These are phyloP conservation scores for Fusarium algeriense DNA, from an alignment of 2,329 filamentous ascomycete genomes.

Conservation along the genomic window DNA sequence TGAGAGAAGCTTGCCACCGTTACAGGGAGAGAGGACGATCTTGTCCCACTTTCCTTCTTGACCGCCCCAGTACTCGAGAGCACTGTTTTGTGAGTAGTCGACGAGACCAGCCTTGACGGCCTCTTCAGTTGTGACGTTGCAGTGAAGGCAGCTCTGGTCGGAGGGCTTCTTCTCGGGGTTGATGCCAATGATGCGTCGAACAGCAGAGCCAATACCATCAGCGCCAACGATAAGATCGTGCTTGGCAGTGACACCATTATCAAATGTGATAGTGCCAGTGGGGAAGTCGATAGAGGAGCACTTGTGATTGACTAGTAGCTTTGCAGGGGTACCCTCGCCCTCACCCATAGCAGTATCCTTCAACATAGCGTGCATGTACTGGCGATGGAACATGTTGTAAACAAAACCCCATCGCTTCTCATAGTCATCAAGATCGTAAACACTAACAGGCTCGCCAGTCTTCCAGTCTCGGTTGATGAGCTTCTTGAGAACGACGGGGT, in stretches of 20 bases:
- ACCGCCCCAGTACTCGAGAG: constrained; percentile 79
- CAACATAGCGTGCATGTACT: constrained; percentile 77
- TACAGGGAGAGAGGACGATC: constrained; percentile 78
- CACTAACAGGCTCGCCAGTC: constrained; percentile 73
- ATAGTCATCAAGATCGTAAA: constrained; percentile 74
- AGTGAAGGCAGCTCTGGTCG: constrained; percentile 72
- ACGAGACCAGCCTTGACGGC: constrained; percentile 70
- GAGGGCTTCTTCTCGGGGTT: constrained; percentile 69
- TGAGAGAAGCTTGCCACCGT: constrained; percentile 72
- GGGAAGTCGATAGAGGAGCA: constrained; percentile 66
- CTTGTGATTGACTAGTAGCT: constrained; percentile 68
- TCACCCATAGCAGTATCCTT: constrained; percentile 68
- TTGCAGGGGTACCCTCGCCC: constrained; percentile 66
- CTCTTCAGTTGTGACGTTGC: constrained; percentile 73
- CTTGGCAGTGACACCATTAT: constrained; percentile 60
- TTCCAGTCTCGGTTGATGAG: constrained; percentile 79
- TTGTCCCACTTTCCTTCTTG: constrained; percentile 73
- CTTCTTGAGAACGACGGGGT: constrained; percentile 73
- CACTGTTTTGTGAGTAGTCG: constrained; percentile 71
- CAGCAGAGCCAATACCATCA: constrained; percentile 76
- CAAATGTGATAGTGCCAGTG: constrained; percentile 63
- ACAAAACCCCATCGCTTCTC: constrained; percentile 73
- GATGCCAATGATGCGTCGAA: constrained; percentile 73
- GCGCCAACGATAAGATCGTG: constrained; percentile 74
- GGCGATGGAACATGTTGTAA: constrained; percentile 78